Percentiles rank a stretch among this genome's conserved stretches.
Conservation (phyloP, 805 yeast species). For the Myxozyma monticola region DNA sequence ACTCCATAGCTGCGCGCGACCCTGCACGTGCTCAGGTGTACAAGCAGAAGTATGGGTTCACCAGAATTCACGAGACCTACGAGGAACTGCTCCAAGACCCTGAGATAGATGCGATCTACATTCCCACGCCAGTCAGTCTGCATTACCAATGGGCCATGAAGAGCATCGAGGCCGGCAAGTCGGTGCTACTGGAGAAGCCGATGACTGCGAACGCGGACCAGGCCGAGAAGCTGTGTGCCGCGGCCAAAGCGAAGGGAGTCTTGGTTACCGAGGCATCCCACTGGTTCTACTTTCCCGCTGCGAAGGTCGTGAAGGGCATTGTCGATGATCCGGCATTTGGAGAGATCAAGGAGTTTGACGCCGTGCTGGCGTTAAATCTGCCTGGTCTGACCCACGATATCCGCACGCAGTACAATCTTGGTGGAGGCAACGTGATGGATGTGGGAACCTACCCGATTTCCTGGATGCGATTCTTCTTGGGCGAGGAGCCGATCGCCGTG, state of each 20-base stretch:
- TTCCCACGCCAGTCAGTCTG: slow-evolving; percentile 28
- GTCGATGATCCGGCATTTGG: slow-evolving; percentile 22
- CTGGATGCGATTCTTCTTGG: slow-evolving; percentile 23
- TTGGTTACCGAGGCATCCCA: slow-evolving; percentile 25
- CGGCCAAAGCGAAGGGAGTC: slow-evolving; percentile 13
- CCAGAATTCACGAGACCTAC: slow-evolving; percentile 16
- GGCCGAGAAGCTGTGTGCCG: slow-evolving; percentile 14
- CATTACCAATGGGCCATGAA: slow-evolving; percentile 30
- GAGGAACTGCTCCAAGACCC: slow-evolving; percentile 21
- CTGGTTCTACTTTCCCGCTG: slow-evolving; percentile 28
- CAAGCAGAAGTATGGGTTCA: slow-evolving; percentile 19
- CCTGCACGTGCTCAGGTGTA: slow-evolving; percentile 12
- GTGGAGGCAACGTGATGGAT: slow-evolving; percentile 27
- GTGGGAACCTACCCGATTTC: slow-evolving; percentile 30
- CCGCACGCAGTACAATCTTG: slow-evolving; percentile 12
- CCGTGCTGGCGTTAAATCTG: slow-evolving; percentile 3
- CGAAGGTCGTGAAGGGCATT: slow-evolving; percentile 10
- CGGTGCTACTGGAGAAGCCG: slow-evolving; percentile 28
- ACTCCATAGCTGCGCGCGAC: slow-evolving; percentile 24
- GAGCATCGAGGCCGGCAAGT: slow-evolving; percentile 19
- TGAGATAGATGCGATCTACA: slow-evolving; percentile 21
- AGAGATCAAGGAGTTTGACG: slow-evolving; percentile 16
- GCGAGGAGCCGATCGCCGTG: slow-evolving; percentile 21
- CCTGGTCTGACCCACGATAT: slow-evolving; percentile 4
- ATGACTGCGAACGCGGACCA: slow-evolving; percentile 23